phyloP scores from a whole-genome alignment of 140 eudicot genomes.

The Erigeron philadelphicus region DNA sequence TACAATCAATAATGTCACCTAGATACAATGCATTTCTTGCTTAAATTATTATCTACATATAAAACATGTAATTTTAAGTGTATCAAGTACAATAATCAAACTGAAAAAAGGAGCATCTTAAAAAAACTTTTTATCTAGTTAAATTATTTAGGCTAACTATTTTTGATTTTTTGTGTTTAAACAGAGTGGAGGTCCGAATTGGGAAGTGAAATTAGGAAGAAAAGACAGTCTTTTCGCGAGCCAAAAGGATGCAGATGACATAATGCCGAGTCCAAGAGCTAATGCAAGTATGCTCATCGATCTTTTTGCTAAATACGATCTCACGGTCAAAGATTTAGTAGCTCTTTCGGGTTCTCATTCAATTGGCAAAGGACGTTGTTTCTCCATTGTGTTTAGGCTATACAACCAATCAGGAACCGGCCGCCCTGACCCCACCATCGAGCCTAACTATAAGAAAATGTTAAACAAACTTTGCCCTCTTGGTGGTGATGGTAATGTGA shows the following conservation, averaged over 20 bases:
- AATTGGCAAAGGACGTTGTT: conserved; percentile 79
- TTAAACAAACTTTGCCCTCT: conserved; percentile 65
- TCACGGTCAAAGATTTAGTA: conserved; percentile 68
- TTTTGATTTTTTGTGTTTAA: neutral
- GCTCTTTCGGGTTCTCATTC: conserved; percentile 96
- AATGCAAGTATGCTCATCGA: conserved; percentile 58
- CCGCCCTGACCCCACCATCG: conserved; percentile 71
- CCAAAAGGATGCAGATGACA: conserved; percentile 69
- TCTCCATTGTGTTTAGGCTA: conserved; percentile 67
- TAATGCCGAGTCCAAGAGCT: conserved; percentile 96
- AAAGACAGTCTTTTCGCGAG: conserved; percentile 80
- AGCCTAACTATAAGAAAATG: conserved; percentile 53
- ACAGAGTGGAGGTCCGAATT: conserved; percentile 88
- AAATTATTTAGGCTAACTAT: neutral
- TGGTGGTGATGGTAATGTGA: conserved; percentile 70
- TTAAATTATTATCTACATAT: neutral
- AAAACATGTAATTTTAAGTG: neutral
- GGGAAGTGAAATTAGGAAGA: conserved; percentile 91
- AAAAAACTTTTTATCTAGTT: neutral
- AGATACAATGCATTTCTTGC: neutral
- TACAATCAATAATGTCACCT: conserved; percentile 2
- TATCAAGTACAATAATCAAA: neutral
- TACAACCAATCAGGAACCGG: conserved; percentile 86
- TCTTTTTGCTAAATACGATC: conserved; percentile 56
- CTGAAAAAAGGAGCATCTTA: neutral